These are phyloP conservation scores for Fagus sylvatica DNA, from an alignment of 306 rosid genomes.

Conservation along the genomic window DNA sequence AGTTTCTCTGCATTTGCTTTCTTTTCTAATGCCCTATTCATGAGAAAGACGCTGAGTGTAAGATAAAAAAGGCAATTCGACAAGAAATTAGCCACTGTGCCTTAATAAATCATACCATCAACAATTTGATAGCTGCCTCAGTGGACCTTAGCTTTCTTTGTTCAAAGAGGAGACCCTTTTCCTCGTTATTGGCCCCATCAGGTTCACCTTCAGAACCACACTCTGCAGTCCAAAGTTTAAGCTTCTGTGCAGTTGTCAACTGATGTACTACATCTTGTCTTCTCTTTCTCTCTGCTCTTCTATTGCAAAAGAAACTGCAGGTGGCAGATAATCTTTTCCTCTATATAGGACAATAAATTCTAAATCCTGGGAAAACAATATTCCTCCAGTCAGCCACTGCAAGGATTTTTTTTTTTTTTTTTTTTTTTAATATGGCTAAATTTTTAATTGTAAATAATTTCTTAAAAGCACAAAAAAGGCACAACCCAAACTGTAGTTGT, in stretches of 20 bases:
- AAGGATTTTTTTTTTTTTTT: no score
- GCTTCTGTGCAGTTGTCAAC: conserved; percentile 23
- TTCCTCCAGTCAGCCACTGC: conserved; percentile 90
- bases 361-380: conserved; percentile 76
- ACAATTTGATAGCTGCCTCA: conserved; percentile 56
- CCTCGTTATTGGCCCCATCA: conserved; percentile 26
- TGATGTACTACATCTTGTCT: conserved; percentile 26
- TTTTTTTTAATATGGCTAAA: not conserved
- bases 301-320: conserved; percentile 84
- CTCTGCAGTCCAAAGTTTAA: conserved; percentile 30
- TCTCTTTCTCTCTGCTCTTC: conserved; percentile 60
- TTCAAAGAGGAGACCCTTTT: conserved; percentile 31
- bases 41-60: conserved; percentile 25
- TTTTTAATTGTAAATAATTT: no score
- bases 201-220: conserved; percentile 33
- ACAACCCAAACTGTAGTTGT: no score
- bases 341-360: conserved; percentile 78
- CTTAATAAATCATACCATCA: conserved; percentile 54
- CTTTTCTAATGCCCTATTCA: conserved; percentile 72
- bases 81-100: conserved; percentile 26
- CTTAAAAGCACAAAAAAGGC: no score
- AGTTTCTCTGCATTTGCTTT: conserved; percentile 69
- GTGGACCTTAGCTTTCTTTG: conserved; percentile 34
- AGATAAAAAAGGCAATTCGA: conserved; percentile 18
- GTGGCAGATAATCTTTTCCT: conserved; percentile 89